These are phyloP conservation scores for Saturnispora halmiae DNA, from an alignment of 805 yeast genomes.

Conservation along the genomic window DNA sequence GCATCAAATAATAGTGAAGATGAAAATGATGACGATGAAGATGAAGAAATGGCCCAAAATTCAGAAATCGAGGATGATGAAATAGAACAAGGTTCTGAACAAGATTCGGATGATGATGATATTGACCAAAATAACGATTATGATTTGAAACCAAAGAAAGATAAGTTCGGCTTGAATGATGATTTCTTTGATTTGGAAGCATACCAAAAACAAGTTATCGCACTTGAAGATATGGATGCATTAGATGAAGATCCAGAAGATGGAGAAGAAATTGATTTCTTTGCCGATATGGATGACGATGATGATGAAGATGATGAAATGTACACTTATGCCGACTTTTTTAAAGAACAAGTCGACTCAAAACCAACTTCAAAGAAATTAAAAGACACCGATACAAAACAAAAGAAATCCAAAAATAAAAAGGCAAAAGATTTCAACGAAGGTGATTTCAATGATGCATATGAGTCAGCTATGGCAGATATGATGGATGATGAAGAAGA, in stretches of 20 bases:
- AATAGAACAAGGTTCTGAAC: constrained; percentile 35
- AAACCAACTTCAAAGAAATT: constrained; percentile 15
- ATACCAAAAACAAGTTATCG: constrained; percentile 33
- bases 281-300: constrained; percentile 47
- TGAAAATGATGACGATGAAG: constrained; percentile 31
- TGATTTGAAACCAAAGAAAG: constrained; percentile 26
- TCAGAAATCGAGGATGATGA: constrained; percentile 48
- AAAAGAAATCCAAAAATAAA: constrained; percentile 5
- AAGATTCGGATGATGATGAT: constrained; percentile 29
- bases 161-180: constrained; percentile 62
- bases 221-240: constrained; percentile 30
- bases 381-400: constrained; percentile 10
- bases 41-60: constrained; percentile 12
- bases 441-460: constrained; percentile 53
- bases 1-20: constrained; percentile 19
- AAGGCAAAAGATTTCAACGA: constrained; percentile 42
- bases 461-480: constrained; percentile 54
- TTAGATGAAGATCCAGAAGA: constrained; percentile 36
- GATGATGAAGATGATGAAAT: constrained; percentile 33
- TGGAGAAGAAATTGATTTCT: constrained; percentile 44
- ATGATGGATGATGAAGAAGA: constrained; percentile 38
- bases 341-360: constrained; percentile 30
- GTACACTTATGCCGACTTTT: constrained; percentile 59
- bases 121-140: constrained; percentile 14
- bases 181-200: constrained; percentile 79